phyloP scores from a whole-genome alignment of 306 rosid species.

The Canavalia ensiformis region DNA sequence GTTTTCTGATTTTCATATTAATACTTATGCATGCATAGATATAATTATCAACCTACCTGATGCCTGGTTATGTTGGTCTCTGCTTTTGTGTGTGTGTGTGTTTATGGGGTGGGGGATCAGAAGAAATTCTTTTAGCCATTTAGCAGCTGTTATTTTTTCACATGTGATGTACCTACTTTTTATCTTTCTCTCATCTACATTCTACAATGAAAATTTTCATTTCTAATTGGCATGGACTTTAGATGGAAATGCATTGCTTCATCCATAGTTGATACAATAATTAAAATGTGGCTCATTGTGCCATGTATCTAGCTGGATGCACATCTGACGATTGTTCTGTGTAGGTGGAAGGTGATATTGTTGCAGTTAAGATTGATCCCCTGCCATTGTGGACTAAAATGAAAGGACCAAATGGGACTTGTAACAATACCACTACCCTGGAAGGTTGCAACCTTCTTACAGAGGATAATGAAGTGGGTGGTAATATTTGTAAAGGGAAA shows the following conservation, averaged over 20 bases:
- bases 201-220: conserved; percentile 23
- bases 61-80: conserved; percentile 5
- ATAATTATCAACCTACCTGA: background rate
- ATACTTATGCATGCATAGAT: background rate
- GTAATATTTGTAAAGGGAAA: conserved; percentile 60
- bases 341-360: conserved; percentile 91
- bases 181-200: background rate
- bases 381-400: conserved; percentile 76
- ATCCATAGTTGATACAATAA: conserved; percentile 36
- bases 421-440: conserved; percentile 51
- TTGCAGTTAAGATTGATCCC: conserved; percentile 79
- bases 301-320: conserved; percentile 29
- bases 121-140: background rate
- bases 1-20: conserved; percentile 4
- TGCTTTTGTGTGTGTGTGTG: background rate
- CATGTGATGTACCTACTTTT: background rate
- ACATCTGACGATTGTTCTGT: conserved; percentile 49
- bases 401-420: conserved; percentile 68
- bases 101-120: background rate
- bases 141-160: background rate
- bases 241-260: conserved; percentile 31
- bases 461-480: conserved; percentile 55
- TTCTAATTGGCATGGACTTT: conserved; percentile 30
- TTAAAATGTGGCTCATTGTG: conserved; percentile 29
- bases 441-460: conserved; percentile 54